Evolutionary conservation across 2,329 filamentous ascomycete species (phyloP).

Genomic region (Cladosporium sp.): DNA sequence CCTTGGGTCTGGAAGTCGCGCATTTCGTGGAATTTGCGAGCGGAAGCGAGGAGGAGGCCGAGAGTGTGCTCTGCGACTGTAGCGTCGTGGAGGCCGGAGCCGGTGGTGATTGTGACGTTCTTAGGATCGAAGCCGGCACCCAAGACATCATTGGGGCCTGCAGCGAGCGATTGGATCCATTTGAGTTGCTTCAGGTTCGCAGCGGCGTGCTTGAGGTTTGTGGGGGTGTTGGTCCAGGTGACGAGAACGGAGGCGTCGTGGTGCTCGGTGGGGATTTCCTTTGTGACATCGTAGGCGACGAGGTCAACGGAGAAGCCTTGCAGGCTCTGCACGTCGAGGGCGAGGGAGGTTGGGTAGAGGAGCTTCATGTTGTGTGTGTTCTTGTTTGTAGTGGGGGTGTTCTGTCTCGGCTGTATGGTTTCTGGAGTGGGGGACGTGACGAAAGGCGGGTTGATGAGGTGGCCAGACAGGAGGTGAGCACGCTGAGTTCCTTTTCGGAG

Average conservation of each 20-base stretch:
- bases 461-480: constrained; percentile 3
- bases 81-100: constrained; percentile 59
- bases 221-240: constrained; percentile 56
- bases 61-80: constrained; percentile 63
- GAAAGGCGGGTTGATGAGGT: constrained; percentile 8
- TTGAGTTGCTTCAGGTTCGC: constrained; percentile 51
- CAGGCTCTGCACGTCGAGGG: constrained; percentile 51
- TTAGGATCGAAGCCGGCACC: constrained; percentile 54
- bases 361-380: constrained; percentile 52
- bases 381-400: background rate
- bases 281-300: constrained; percentile 56
- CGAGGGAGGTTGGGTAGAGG: constrained; percentile 61
- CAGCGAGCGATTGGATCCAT: constrained; percentile 64
- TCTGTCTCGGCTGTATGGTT: background rate
- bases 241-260: constrained; percentile 57
- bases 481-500: constrained; percentile 1
- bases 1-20: constrained; percentile 54
- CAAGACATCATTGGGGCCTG: constrained; percentile 62
- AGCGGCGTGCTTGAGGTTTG: constrained; percentile 56
- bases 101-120: constrained; percentile 52
- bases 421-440: background rate
- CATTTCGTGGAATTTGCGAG: constrained; percentile 58
- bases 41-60: constrained; percentile 52
- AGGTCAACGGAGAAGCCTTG: constrained; percentile 56
- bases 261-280: constrained; percentile 52